These are phyloP conservation scores for Areca catechu DNA, from an alignment of 176 grass and related monocot genomes.

Conservation along the genomic window DNA sequence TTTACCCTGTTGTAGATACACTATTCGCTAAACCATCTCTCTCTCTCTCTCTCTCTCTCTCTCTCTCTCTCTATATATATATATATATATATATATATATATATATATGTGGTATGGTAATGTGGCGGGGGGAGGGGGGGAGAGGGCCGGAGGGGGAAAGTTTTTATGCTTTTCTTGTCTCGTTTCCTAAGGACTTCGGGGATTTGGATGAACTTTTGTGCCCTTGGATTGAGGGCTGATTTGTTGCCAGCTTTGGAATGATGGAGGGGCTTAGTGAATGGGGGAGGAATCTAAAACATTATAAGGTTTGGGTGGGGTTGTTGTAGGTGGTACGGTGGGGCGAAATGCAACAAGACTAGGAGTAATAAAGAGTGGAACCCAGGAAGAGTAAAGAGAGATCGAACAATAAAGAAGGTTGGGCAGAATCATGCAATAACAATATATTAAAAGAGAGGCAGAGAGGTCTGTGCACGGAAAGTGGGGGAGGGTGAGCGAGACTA, in stretches of 20 bases:
- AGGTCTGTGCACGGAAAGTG: slow-evolving; percentile 7
- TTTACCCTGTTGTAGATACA: slow-evolving; percentile 45
- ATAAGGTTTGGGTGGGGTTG: slow-evolving; percentile 40
- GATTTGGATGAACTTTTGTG: not conserved
- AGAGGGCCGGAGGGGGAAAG: slow-evolving; percentile 1
- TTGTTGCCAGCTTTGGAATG: slow-evolving; percentile 25
- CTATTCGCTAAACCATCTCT: slow-evolving; percentile 21
- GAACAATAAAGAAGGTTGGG: not conserved
- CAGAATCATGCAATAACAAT: not conserved
- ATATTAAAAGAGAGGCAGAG: not conserved
- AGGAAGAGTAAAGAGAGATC: not conserved
- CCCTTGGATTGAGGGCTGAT: slow-evolving; percentile 4
- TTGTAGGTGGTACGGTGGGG: no score
- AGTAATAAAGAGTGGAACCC: no score
- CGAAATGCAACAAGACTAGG: no score
- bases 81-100: no score
- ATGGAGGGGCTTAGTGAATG: slow-evolving; percentile 30
- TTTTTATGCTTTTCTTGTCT: slow-evolving; percentile 6
- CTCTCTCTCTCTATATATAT: slow-evolving; percentile 15
- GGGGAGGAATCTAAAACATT: slow-evolving; percentile 95
- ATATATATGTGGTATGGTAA: no score
- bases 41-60: slow-evolving; percentile 11
- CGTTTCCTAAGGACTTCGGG: slow-evolving; percentile 11
- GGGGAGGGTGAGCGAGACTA: not conserved
- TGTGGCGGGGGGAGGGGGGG: slow-evolving; percentile 17